phyloP scores from a whole-genome alignment of 2,329 filamentous ascomycete genomes.

The Clarireedia homoeocarpa region DNA sequence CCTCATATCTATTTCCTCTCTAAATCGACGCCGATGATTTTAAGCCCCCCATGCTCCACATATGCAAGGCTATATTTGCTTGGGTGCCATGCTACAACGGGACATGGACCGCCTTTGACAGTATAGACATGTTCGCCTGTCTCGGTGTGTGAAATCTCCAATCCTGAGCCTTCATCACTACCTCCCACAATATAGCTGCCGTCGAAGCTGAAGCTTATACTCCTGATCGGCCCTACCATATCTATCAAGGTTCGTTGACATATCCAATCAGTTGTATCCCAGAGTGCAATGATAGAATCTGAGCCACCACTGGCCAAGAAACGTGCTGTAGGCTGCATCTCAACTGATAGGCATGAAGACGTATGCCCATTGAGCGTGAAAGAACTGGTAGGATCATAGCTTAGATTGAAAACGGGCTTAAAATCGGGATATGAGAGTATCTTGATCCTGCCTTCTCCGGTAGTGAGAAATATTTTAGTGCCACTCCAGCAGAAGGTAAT shows the following conservation, averaged over 20 bases:
- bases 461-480: constrained; percentile 61
- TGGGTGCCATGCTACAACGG: constrained; percentile 69
- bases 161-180: constrained; percentile 61
- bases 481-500: constrained; percentile 69
- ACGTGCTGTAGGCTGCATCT: constrained; percentile 62
- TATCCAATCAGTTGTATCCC: constrained; percentile 72
- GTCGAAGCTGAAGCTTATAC: constrained; percentile 68
- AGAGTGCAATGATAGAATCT: constrained; percentile 68
- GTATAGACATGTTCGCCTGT: constrained; percentile 66
- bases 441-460: constrained; percentile 61
- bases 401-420: constrained; percentile 44
- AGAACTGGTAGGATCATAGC: constrained; percentile 37
- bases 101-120: constrained; percentile 58
- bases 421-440: constrained; percentile 62
- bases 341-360: constrained; percentile 59
- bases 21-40: constrained; percentile 45
- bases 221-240: constrained; percentile 62
- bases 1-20: constrained; percentile 22
- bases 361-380: constrained; percentile 66
- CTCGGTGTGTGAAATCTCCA: constrained; percentile 66
- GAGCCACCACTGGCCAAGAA: constrained; percentile 69
- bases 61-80: constrained; percentile 68
- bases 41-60: constrained; percentile 54
- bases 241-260: constrained; percentile 63
- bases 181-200: constrained; percentile 68